phyloP scores from a whole-genome alignment of 345 rosid species.

The Gossypium ekmanianum region DNA sequence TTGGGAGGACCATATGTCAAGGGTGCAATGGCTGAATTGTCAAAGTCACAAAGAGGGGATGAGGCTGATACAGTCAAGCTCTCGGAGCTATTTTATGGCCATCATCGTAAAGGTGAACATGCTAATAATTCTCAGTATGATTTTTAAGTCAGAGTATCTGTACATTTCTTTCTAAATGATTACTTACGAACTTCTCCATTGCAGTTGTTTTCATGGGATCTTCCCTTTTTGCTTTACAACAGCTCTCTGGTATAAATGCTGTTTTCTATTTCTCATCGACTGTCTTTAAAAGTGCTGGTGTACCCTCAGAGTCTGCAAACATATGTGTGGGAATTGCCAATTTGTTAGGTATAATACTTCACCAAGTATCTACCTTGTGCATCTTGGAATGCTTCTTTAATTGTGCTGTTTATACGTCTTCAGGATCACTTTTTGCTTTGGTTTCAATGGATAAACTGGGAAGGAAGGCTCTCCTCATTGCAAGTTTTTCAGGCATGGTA shows the following conservation, averaged over 20 bases:
- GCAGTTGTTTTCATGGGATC: slow-evolving; percentile 98
- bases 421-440: slow-evolving; percentile 78
- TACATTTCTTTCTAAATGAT: slow-evolving; percentile 26
- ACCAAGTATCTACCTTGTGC: slow-evolving; percentile 8
- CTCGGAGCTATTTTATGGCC: slow-evolving; percentile 66
- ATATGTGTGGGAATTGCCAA: slow-evolving; percentile 78
- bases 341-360: slow-evolving; percentile 52
- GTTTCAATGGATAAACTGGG: slow-evolving; percentile 92
- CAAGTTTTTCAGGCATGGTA: slow-evolving; percentile 91
- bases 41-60: slow-evolving; percentile 66
- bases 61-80: slow-evolving; percentile 56
- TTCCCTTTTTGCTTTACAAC: slow-evolving; percentile 90
- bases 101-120: slow-evolving; percentile 55
- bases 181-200: slow-evolving; percentile 36
- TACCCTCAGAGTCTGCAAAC: slow-evolving; percentile 84
- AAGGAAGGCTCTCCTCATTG: slow-evolving; percentile 74
- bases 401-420: slow-evolving; percentile 14
- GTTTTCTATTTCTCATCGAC: slow-evolving; percentile 94
- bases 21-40: slow-evolving; percentile 72
- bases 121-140: slow-evolving; percentile 21
- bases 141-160: background rate
- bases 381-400: slow-evolving; percentile 20
- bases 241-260: slow-evolving; percentile 92
- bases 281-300: slow-evolving; percentile 84
- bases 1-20: slow-evolving; percentile 69